A percentile compares a stretch with the other conserved stretches of the same genome.
Conservation (phyloP, 176 grass and related monocot genomes). For the Musa troglodytarum region DNA sequence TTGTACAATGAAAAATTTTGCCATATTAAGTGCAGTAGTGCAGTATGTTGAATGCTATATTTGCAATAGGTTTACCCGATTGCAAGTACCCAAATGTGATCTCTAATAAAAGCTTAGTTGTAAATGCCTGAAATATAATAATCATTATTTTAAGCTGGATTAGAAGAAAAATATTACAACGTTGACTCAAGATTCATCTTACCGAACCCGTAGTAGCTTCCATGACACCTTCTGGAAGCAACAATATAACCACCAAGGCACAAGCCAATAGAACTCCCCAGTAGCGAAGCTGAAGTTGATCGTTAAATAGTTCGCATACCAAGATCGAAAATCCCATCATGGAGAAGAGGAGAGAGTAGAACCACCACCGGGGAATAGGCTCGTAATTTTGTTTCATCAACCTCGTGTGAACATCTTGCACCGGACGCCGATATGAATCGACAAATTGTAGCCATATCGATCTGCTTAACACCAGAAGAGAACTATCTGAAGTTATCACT, state of each 20-base stretch:
- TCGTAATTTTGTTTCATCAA: slow-evolving; percentile 2
- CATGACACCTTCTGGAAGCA: background rate
- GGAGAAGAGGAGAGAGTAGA: background rate
- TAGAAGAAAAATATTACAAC: background rate
- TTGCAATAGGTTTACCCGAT: background rate
- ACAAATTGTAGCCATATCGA: background rate
- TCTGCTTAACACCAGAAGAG: background rate
- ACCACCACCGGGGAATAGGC: slow-evolving; percentile 8
- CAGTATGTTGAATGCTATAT: background rate
- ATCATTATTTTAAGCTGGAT: background rate
- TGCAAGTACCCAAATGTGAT: background rate
- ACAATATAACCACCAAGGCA: background rate
- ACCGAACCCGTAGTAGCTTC: background rate
- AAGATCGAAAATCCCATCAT: background rate
- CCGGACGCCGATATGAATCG: background rate
- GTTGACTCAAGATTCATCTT: background rate
- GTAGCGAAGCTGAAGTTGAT: background rate
- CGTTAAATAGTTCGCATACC: background rate
- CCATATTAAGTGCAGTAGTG: background rate
- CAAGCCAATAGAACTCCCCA: background rate
- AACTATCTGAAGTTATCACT: too few species aligned
- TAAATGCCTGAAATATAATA: background rate
- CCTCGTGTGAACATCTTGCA: background rate
- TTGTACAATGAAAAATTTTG: background rate
- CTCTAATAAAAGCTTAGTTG: background rate